These are phyloP conservation scores for Dillenia turbinata DNA, from an alignment of 164 flowering plant genomes.

Conservation along the genomic window DNA sequence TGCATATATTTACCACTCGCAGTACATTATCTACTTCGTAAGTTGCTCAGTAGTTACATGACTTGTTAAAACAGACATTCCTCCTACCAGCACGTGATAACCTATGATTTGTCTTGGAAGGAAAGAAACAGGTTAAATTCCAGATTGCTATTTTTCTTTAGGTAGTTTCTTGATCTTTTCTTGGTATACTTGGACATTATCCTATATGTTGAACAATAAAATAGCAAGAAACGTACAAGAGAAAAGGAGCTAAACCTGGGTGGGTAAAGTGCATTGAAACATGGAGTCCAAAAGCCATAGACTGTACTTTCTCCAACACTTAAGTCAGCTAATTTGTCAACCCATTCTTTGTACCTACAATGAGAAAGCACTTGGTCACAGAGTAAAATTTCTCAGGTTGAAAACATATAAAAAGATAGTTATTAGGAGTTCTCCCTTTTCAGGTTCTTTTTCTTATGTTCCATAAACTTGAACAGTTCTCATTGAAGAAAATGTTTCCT, in stretches of 20 bases:
- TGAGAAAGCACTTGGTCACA: too few relatives aligned
- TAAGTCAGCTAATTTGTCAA: slow-evolving; percentile 71
- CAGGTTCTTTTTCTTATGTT: slow-evolving; percentile 70
- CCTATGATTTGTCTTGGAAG: slow-evolving; percentile 28
- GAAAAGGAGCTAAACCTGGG: slow-evolving; percentile 43
- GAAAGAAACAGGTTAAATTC: too few relatives aligned
- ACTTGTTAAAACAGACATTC: slow-evolving; percentile 69
- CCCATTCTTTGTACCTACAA: slow-evolving; percentile 75
- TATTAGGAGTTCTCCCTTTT: slow-evolving; percentile 43
- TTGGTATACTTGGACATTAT: too few relatives aligned
- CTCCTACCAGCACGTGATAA: slow-evolving; percentile 89
- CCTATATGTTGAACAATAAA: too few relatives aligned
- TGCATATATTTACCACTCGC: slow-evolving; percentile 90
- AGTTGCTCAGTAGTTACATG: slow-evolving; percentile 84
- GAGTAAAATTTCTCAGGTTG: slow-evolving; percentile 2
- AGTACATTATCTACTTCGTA: slow-evolving; percentile 82
- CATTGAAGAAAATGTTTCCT: slow-evolving; percentile 87
- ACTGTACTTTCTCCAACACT: slow-evolving; percentile 59
- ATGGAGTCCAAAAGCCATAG: slow-evolving; percentile 47
- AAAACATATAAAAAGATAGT: too few relatives aligned
- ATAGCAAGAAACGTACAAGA: too few relatives aligned
- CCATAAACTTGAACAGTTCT: slow-evolving; percentile 94
- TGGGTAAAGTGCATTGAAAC: slow-evolving; percentile 83
- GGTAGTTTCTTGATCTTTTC: too few relatives aligned
- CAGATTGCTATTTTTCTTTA: too few relatives aligned